Evolutionary conservation across 208 protist genomes (phyloP), one percentile per base, ranked within the genome.

Genomic region (Angomonas deanei): DNA sequence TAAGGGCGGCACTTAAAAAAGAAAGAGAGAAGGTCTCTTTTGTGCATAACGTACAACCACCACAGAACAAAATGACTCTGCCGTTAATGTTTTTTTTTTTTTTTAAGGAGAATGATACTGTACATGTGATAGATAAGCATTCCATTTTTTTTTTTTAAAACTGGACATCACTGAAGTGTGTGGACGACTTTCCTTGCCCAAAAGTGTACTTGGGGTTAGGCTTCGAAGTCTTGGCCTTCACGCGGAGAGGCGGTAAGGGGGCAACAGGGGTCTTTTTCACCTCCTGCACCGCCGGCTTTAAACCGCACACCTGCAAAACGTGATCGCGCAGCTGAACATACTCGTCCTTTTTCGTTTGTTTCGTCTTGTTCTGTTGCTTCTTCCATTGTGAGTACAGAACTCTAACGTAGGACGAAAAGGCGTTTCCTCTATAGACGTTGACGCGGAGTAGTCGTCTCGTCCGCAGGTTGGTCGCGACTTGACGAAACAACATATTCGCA

Each of bases 301-400:
- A 39, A 6, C 38, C 38, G 6, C 57, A 62, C 2, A 19, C 21
- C 42, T 46, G 31, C 13, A 65, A 46, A 13, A 65, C 39, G 54
- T 31, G 31, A 39, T 21, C 33, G 49, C 52, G 49, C 23, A 42
- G 46, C 23, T 57, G 55, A 38, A 38, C 42, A 24, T 52, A 24
- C 13, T 59, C 31, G 36, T 8, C n/a, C 5, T 48, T 10, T 28
- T 50, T 50, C 32, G 32, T 34, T 19, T 54, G 61, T 13, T 60
- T 59, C 38, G 74, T 38, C 13, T 69, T 10, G 46, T 79, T 65
- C 11, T 82, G 55, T n/a, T 63, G 38, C 1, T 42, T 13, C 36
- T 70, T 64, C 78, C 82, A 88, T 34, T 68, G 78, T 36, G 65
- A 64, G 73, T 88, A 85, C 2, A 88, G 54, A 1, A 88, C 32